phyloP scores from a whole-genome alignment of 257 asterid genomes.

The Rhazya stricta region DNA sequence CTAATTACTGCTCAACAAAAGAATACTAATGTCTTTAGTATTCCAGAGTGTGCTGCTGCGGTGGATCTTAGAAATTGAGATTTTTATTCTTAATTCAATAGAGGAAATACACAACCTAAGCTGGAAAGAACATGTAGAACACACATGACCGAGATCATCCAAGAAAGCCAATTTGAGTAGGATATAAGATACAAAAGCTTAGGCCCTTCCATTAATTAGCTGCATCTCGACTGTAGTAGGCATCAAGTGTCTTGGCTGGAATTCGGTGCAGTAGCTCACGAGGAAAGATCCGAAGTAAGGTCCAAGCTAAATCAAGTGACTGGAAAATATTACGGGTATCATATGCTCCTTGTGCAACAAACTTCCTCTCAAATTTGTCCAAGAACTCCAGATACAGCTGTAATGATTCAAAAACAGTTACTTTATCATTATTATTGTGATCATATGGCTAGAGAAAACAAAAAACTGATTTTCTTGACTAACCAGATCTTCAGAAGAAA shows the following conservation, averaged over 20 bases:
- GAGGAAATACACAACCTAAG: constrained; percentile 3
- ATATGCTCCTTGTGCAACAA: constrained; percentile 50
- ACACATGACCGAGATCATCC: too few species aligned
- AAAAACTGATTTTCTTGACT: constrained; percentile 7
- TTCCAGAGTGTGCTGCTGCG: neutral
- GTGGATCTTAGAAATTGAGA: neutral
- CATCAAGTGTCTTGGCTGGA: constrained; percentile 95
- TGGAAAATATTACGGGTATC: constrained; percentile 60
- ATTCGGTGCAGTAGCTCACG: constrained; percentile 97
- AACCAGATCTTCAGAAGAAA: constrained; percentile 52
- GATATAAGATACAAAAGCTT: constrained; percentile 20
- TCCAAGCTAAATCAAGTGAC: constrained; percentile 97
- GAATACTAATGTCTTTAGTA: neutral
- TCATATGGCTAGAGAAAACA: neutral
- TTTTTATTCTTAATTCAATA: constrained; percentile 2
- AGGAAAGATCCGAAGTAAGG: constrained; percentile 93
- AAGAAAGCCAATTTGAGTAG: neutral
- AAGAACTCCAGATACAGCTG: constrained; percentile 51
- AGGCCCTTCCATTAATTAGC: constrained; percentile 38
- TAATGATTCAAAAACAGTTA: neutral
- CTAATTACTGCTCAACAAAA: too few species aligned
- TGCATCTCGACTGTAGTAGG: constrained; percentile 84
- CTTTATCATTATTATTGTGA: neutral
- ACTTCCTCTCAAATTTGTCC: constrained; percentile 55
- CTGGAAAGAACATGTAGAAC: neutral